Evolutionary conservation across 2,329 filamentous ascomycete species (phyloP).

Genomic region (Fusarium nurragi): DNA sequence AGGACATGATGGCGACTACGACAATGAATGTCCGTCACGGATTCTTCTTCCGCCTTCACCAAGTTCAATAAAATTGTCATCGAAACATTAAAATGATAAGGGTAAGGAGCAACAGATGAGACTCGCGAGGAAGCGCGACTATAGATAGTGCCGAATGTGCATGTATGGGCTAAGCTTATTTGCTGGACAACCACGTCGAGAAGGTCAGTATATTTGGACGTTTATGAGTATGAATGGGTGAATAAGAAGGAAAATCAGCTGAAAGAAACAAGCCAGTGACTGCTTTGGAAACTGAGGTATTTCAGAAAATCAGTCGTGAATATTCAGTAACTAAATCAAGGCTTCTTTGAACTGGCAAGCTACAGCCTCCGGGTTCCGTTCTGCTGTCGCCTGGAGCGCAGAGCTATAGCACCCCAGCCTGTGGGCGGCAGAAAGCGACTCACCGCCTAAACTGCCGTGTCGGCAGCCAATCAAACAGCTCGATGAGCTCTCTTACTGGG

Average conservation of each 20-base stretch:
- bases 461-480: slow-evolving; percentile 41
- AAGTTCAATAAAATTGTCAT: slow-evolving; percentile 2
- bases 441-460: slow-evolving; percentile 8
- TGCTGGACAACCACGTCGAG: not conserved
- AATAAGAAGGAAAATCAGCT: not conserved
- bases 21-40: not conserved
- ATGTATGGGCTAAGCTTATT: slow-evolving; percentile 15
- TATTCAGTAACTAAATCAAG: not conserved
- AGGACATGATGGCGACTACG: slow-evolving; percentile 45
- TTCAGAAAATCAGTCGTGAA: not conserved
- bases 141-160: not conserved
- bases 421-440: slow-evolving; percentile 48
- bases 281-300: not conserved
- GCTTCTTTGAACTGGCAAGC: slow-evolving; percentile 5
- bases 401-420: slow-evolving; percentile 3
- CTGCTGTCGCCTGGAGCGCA: slow-evolving; percentile 2
- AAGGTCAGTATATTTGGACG: not conserved
- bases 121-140: slow-evolving; percentile 13
- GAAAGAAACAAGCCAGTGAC: not conserved
- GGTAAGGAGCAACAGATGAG: not conserved
- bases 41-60: slow-evolving; percentile 5
- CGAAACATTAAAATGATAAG: not conserved
- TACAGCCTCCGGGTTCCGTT: not conserved
- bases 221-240: not conserved
- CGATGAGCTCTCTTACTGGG: slow-evolving; percentile 33